phyloP scores from a whole-genome alignment of 1,284 basidiomycete genomes.

The Neotropicomus parvogracilis region DNA sequence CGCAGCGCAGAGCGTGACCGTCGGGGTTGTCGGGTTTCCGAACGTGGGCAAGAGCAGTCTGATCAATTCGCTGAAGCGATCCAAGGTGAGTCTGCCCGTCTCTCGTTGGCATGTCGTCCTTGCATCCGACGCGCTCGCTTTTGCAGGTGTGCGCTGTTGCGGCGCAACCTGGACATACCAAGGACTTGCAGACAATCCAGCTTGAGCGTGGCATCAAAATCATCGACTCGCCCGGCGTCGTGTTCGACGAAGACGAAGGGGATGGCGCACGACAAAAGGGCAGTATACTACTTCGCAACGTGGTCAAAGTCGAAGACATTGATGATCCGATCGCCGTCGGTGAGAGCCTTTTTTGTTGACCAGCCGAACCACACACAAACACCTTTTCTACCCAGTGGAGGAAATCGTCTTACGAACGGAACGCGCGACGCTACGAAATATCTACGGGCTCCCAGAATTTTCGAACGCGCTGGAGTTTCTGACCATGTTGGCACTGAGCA shows the following conservation, averaged over 20 bases:
- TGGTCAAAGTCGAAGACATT: slow-evolving; percentile 88
- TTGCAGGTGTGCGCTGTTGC: slow-evolving; percentile 85
- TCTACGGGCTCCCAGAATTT: slow-evolving; percentile 81
- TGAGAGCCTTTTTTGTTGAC: slow-evolving; percentile 38
- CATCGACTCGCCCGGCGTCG: slow-evolving; percentile 94
- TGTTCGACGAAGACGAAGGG: slow-evolving; percentile 75
- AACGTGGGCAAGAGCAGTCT: slow-evolving; percentile 97
- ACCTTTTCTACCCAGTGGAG: slow-evolving; percentile 54
- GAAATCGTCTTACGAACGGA: slow-evolving; percentile 78
- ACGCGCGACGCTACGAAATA: slow-evolving; percentile 64
- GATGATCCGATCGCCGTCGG: slow-evolving; percentile 88
- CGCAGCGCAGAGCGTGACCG: slow-evolving; percentile 68
- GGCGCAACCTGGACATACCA: slow-evolving; percentile 92
- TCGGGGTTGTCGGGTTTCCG: slow-evolving; percentile 95
- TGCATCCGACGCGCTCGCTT: slow-evolving; percentile 33
- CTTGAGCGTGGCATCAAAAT: slow-evolving; percentile 91
- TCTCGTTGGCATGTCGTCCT: slow-evolving; percentile 7
- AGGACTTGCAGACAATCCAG: slow-evolving; percentile 90
- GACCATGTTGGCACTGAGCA: slow-evolving; percentile 84
- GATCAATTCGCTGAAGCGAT: slow-evolving; percentile 92
- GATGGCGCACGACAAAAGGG: slow-evolving; percentile 50
- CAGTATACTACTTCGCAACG: slow-evolving; percentile 84
- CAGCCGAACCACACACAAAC: not conserved
- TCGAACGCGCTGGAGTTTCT: slow-evolving; percentile 79
- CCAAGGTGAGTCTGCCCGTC: slow-evolving; percentile 59